Percentiles rank a stretch among this genome's conserved stretches.
Evolutionary conservation across 768 basidiomycete species (phyloP).

Genomic region (Boletus subcaerulescens): DNA sequence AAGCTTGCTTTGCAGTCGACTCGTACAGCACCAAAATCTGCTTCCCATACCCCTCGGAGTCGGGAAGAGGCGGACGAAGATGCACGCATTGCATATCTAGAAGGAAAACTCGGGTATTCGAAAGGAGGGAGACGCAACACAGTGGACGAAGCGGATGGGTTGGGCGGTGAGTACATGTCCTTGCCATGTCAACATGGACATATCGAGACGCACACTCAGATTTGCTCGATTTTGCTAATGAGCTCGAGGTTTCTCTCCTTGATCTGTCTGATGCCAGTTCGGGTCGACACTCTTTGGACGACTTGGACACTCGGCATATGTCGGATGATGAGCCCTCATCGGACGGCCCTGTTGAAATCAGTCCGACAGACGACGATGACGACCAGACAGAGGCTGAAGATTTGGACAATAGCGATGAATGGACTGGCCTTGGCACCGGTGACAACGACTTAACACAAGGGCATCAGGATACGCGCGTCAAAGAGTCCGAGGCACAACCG

Average conservation of each 20-base stretch:
- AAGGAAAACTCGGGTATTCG: constrained; percentile 65
- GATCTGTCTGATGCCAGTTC: neutral
- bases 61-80: constrained; percentile 69
- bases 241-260: constrained; percentile 13
- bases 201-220: constrained; percentile 35
- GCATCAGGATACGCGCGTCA: neutral
- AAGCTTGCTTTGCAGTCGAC: constrained; percentile 28
- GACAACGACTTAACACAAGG: neutral
- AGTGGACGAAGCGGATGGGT: constrained; percentile 66
- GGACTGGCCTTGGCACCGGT: constrained; percentile 34
- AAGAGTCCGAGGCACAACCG: constrained; percentile 1
- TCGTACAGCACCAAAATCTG: neutral
- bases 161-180: constrained; percentile 60
- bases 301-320: neutral
- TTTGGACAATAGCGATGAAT: constrained; percentile 31
- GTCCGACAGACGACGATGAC: neutral
- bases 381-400: constrained; percentile 22
- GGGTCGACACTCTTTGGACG: neutral
- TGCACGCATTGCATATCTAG: constrained; percentile 80
- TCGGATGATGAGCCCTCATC: neutral
- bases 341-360: neutral
- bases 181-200: neutral
- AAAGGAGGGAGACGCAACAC: constrained; percentile 43
- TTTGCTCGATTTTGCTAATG: constrained; percentile 50
- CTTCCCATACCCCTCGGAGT: constrained; percentile 24